Percentiles rank a stretch among this genome's conserved stretches.
These are phyloP conservation scores for Mycena belliarum DNA, from an alignment of 768 basidiomycete species.

Conservation along the genomic window DNA sequence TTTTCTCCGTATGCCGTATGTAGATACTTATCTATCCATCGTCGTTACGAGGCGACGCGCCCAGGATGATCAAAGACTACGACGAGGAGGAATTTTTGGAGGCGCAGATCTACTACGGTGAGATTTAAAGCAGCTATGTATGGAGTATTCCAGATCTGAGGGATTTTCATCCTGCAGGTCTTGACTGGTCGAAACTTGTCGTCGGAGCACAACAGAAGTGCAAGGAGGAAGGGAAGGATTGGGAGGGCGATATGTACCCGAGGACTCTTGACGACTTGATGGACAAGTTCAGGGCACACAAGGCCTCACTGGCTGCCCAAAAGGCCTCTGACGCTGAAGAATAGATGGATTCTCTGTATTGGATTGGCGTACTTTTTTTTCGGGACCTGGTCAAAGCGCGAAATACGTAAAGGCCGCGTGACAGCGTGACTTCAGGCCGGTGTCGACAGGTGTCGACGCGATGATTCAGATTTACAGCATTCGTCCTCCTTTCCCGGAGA, in stretches of 20 bases:
- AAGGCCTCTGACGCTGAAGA: not conserved
- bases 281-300: conserved; percentile 13
- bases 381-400: not conserved
- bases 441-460: not conserved
- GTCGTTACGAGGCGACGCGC: conserved; percentile 2
- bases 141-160: no score
- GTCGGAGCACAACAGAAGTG: not conserved
- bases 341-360: not conserved
- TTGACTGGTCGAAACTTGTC: conserved; percentile 8
- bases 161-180: not conserved
- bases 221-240: conserved; percentile 1
- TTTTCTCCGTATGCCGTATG: not conserved
- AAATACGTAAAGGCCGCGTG: not conserved
- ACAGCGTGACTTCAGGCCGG: not conserved
- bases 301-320: not conserved
- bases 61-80: not conserved
- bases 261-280: not conserved
- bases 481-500: not conserved
- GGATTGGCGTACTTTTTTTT: not conserved
- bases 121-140: no score
- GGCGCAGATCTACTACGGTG: conserved; percentile 17
- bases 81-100: conserved; percentile 20
- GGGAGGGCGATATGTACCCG: not conserved
- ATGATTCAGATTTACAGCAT: no score
- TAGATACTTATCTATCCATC: not conserved